phyloP scores from a whole-genome alignment of 163 green algal species.

The Chlorella variabilis region DNA sequence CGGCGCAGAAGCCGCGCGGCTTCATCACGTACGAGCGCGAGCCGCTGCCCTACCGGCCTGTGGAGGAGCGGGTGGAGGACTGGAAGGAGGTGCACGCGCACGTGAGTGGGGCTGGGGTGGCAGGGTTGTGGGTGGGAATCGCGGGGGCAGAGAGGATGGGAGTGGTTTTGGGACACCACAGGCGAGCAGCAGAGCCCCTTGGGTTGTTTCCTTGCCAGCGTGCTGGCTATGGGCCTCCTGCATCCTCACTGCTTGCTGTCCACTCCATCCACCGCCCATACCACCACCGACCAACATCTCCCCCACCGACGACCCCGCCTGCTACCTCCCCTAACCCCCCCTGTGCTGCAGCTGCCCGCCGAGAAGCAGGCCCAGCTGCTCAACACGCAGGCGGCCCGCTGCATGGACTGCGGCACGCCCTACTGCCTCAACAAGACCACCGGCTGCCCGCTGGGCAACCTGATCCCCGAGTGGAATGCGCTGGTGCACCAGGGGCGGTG shows the following conservation, averaged over 20 bases:
- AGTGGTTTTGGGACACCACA: not conserved
- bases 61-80: conserved; percentile 87
- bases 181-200: no score
- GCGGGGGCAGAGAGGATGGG: not conserved
- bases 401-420: conserved; percentile 97
- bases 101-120: not conserved
- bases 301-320: no score
- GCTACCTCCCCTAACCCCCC: no score
- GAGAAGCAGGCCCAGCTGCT: conserved; percentile 72
- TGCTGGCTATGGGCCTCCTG: no score
- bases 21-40: conserved; percentile 91
- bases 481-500: conserved; percentile 88
- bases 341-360: conserved; percentile 22
- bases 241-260: no score
- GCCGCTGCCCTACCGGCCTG: conserved; percentile 82
- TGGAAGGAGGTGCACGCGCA: conserved; percentile 84
- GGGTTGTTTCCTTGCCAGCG: no score
- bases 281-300: no score
- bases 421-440: conserved; percentile 90
- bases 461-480: conserved; percentile 97
- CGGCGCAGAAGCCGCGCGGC: conserved; percentile 76
- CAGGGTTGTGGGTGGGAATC: not conserved
- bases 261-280: no score
- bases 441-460: conserved; percentile 88
- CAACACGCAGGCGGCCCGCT: conserved; percentile 89